Conservation (phyloP, 179 eudicot species). For the Heliamphora pulchella region DNA sequence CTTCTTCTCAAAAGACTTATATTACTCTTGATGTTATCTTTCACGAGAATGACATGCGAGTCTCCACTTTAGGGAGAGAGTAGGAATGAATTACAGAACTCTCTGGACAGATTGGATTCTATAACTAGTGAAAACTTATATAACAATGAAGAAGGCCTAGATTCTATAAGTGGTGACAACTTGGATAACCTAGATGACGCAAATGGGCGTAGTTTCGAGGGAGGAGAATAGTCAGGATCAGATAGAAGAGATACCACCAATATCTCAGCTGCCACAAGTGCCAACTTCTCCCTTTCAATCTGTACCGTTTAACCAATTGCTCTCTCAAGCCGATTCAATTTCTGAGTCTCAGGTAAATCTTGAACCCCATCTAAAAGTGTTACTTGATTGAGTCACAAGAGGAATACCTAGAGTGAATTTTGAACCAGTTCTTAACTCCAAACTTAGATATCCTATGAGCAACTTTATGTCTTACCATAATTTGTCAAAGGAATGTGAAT, state of each 20-base stretch:
- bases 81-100: background rate
- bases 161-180: too few species aligned
- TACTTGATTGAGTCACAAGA: slow-evolving; percentile 3
- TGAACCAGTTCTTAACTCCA: background rate
- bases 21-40: slow-evolving; percentile 6
- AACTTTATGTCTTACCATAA: slow-evolving; percentile 11
- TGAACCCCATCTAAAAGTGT: background rate
- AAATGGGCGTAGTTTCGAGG: background rate
- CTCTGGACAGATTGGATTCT: background rate
- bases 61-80: slow-evolving; percentile 9
- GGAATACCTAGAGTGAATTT: background rate
- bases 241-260: background rate
- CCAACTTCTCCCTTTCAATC: background rate
- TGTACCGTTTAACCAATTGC: background rate
- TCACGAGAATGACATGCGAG: background rate
- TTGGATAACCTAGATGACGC: too few species aligned
- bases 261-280: background rate
- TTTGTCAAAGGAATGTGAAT: background rate
- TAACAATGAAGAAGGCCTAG: background rate
- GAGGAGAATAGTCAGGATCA: background rate
- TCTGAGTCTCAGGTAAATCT: background rate
- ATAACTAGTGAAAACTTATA: background rate
- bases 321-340: background rate
- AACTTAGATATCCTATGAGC: background rate
- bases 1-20: background rate